Base-by-base conservation (phyloP, 495 filamentous ascomycete genomes). In the Letharia lupina region DNA sequence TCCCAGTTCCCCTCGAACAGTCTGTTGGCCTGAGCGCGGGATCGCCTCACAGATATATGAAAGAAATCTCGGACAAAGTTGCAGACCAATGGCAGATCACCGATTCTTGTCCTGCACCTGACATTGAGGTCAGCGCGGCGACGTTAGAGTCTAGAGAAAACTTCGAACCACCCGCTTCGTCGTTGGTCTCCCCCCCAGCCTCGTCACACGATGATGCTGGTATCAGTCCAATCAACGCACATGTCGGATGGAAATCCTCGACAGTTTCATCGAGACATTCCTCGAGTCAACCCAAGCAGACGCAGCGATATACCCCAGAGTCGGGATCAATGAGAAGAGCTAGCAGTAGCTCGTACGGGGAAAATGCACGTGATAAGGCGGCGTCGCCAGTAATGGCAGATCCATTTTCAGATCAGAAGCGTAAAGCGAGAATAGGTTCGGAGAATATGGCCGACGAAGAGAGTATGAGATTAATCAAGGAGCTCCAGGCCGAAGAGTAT, bases 401-500 rank as follows among this genome's bases (percentile, higher is more conserved):
- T 13, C 66, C 67, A 52, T 35, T 44, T 33, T 56, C 18, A 59
- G 66, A 59, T 37, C 63, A 59, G 41, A 56, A 44, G 41, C 15
- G 16, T 23, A 65, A 59, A 39, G 52, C 44, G 20, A 65, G 18
- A 5, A 18, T 20, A 23, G 54, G 64, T 40, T 63, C 61, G 52
- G 77, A 78, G 61, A 73, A 70, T 20, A 77, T 77, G 40, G 75
- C 79, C 45, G 82, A 85, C 71, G 77, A 78, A 33, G 79, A 81
- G 69, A 85, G 82, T 68, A 64, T 85, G 65, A 80, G 77, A 50
- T 68, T 87, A 35, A 86, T 85, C 64, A 79, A 80, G 66, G 78
- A 83, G 73, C 68, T 88, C 56, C 82, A 84, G 71, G 82, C 83
- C 68, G 78, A 84, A 65, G 84, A 86, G 59, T 82, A 82, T 67